phyloP scores from a whole-genome alignment of 2,329 filamentous ascomycete species.

The Pseudogymnoascus sp. region DNA sequence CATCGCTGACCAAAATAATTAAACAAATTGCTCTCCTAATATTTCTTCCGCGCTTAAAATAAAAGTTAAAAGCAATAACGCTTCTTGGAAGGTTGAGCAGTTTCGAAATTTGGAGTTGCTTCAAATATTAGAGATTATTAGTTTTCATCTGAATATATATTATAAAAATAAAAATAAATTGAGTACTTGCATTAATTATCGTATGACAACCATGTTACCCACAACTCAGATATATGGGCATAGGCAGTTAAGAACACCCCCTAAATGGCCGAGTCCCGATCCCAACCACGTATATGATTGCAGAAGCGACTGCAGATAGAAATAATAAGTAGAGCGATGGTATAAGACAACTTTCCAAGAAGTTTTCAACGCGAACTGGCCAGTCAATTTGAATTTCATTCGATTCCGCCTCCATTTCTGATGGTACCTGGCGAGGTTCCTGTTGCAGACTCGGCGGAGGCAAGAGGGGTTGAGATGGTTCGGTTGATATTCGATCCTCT shows the following conservation, averaged over 20 bases:
- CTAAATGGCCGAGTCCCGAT: background rate
- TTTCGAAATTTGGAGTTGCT: background rate
- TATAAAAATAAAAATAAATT: background rate
- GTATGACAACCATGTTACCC: background rate
- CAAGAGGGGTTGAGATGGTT: background rate
- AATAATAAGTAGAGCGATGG: background rate
- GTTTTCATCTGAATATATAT: background rate
- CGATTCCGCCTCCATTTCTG: background rate
- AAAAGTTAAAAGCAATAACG: background rate
- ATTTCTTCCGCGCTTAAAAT: background rate
- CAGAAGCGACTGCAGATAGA: background rate
- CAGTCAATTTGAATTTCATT: background rate
- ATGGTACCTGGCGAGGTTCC: background rate
- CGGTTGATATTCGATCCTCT: background rate
- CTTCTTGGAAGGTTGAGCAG: background rate
- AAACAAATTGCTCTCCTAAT: background rate
- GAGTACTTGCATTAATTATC: background rate
- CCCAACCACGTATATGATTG: background rate
- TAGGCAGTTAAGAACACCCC: background rate
- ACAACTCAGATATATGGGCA: no score
- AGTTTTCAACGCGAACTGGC: background rate
- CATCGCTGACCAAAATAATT: no score
- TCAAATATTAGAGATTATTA: background rate
- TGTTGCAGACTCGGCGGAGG: background rate
- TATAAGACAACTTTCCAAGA: background rate